A percentile compares a stretch with the other conserved stretches of the same genome.
Conservation (phyloP, 352 stramenopile genomes). For the Pythium brachiatum region DNA sequence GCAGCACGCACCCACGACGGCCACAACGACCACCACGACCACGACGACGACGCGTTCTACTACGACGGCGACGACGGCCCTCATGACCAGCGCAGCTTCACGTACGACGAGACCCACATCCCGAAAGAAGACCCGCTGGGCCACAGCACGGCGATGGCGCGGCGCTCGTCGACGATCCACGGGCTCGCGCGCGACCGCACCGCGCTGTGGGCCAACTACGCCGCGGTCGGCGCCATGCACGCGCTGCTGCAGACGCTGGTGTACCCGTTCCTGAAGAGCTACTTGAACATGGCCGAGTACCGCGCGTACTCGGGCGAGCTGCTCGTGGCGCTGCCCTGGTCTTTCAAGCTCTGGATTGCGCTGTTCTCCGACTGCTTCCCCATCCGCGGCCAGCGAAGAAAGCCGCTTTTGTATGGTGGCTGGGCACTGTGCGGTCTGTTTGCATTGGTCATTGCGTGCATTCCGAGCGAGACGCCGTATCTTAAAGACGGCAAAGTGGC, state of each 20-base stretch:
- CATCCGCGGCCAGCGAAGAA: conserved; percentile 39
- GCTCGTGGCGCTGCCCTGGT: conserved; percentile 56
- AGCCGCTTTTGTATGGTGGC: conserved; percentile 49
- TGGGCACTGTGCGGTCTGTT: conserved; percentile 51
- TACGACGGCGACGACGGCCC: conserved; percentile 15
- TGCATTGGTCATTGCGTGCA: conserved; percentile 35
- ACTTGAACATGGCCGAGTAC: conserved; percentile 73
- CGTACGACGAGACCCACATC: conserved; percentile 12
- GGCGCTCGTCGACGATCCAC: conserved; percentile 19
- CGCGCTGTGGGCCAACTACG: conserved; percentile 56
- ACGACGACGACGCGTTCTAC: conserved; percentile 16
- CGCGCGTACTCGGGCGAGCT: conserved; percentile 47
- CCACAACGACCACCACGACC: conserved; percentile 3
- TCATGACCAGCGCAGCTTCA: background rate
- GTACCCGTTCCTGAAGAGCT: conserved; percentile 74
- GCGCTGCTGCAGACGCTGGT: conserved; percentile 51
- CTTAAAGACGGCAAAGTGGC: conserved; percentile 31
- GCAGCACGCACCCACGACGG: conserved; percentile 6
- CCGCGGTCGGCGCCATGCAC: conserved; percentile 44
- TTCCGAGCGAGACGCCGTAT: conserved; percentile 40
- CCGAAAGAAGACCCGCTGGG: conserved; percentile 20
- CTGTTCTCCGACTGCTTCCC: conserved; percentile 51
- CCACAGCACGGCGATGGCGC: background rate
- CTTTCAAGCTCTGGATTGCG: conserved; percentile 52
- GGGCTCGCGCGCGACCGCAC: conserved; percentile 35